Percentiles rank a stretch among this genome's conserved stretches.
Conservation (phyloP, 2,329 filamentous ascomycete species). For the Phoma herbarum region DNA sequence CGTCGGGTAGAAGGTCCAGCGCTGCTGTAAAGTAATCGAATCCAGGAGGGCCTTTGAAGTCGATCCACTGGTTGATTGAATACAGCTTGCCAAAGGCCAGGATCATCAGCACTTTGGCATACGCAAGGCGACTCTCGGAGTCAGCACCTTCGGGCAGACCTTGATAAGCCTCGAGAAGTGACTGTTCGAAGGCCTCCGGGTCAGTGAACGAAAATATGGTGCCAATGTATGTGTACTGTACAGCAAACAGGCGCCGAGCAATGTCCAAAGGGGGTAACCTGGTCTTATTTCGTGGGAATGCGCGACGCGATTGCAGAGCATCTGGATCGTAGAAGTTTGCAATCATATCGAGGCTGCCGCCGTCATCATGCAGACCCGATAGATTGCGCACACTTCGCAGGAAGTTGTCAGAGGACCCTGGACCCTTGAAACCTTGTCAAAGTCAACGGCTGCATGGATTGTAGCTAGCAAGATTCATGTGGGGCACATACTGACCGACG, state of each 20-base stretch:
- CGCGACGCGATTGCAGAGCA: slow-evolving; percentile 13
- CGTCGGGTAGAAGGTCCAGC: slow-evolving; percentile 10
- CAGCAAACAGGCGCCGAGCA: slow-evolving; percentile 10
- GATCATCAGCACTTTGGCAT: slow-evolving; percentile 13
- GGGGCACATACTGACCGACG: slow-evolving; percentile 7
- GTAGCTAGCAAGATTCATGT: neutral
- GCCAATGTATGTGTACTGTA: slow-evolving; percentile 12
- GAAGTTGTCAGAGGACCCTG: slow-evolving; percentile 12
- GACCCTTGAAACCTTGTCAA: slow-evolving; percentile 6
- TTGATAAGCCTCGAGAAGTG: slow-evolving; percentile 5
- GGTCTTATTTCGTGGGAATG: slow-evolving; percentile 1
- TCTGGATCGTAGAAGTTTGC: slow-evolving; percentile 14
- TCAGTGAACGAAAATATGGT: slow-evolving; percentile 13
- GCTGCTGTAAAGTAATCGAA: slow-evolving; percentile 16
- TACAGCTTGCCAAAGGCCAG: slow-evolving; percentile 13
- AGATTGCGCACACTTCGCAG: slow-evolving; percentile 11
- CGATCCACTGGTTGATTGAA: slow-evolving; percentile 15
- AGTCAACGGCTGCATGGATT: neutral
- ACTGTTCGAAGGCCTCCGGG: slow-evolving; percentile 9
- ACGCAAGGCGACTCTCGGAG: slow-evolving; percentile 2
- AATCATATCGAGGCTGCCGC: slow-evolving; percentile 9
- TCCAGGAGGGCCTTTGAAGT: slow-evolving; percentile 10
- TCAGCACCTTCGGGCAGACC: slow-evolving; percentile 7
- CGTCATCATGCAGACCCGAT: slow-evolving; percentile 10
- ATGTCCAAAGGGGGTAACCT: slow-evolving; percentile 10